Percentiles rank a stretch among this genome's conserved stretches.
Evolutionary conservation across 1,139 yeast genomes (phyloP).

Genomic region (Yamadazyma triangularis): DNA sequence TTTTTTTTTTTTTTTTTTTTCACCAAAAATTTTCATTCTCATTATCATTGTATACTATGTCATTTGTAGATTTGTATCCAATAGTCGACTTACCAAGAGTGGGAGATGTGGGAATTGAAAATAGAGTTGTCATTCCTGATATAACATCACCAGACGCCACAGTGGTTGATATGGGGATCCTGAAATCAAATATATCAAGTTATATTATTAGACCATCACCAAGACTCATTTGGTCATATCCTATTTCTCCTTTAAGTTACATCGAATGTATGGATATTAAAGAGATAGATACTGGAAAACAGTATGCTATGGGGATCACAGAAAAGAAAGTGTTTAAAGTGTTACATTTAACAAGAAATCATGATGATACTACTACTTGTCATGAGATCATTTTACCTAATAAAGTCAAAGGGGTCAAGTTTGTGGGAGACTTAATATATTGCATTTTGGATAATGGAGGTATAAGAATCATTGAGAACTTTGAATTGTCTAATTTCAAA

Average conservation of each 20-base stretch:
- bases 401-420: conserved; percentile 32
- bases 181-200: conserved; percentile 71
- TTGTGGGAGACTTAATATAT: conserved; percentile 26
- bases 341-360: conserved; percentile 22
- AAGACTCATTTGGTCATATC: conserved; percentile 66
- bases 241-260: conserved; percentile 58
- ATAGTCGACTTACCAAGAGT: conserved; percentile 39
- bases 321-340: conserved; percentile 44
- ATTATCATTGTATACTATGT: conserved; percentile 13
- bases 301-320: conserved; percentile 40
- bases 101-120: conserved; percentile 27
- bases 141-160: conserved; percentile 21
- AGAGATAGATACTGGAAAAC: conserved; percentile 21
- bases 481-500: neutral
- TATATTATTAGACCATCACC: conserved; percentile 80
- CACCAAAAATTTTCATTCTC: conserved; percentile 4
- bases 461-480: conserved; percentile 27
- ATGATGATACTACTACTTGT: conserved; percentile 16
- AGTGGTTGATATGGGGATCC: conserved; percentile 57
- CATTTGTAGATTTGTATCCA: conserved; percentile 35
- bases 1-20: conserved; percentile 1
- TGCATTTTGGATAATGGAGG: conserved; percentile 42
- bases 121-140: conserved; percentile 29
- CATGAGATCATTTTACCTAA: conserved; percentile 11
- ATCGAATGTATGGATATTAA: conserved; percentile 38